Evolutionary conservation across 768 basidiomycete species (phyloP).

Genomic region (Naganishia friedmannii): DNA sequence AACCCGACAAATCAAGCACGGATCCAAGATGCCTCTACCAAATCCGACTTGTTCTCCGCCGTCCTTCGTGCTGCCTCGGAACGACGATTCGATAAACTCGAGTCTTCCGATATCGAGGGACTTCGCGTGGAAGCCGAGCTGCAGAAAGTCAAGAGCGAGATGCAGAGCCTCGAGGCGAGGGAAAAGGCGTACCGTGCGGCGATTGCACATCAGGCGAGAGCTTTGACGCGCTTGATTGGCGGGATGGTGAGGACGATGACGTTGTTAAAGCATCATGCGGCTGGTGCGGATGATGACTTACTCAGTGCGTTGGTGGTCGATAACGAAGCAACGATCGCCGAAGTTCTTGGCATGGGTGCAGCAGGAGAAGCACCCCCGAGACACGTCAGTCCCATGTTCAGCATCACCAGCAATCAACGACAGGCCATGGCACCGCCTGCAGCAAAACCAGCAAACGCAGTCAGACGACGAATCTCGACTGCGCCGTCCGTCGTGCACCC

Average conservation of each 20-base stretch:
- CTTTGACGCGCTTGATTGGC: conserved; percentile 20
- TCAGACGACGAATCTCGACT: conserved; percentile 9
- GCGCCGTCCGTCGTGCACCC: conserved; percentile 13
- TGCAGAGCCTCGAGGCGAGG: conserved; percentile 33
- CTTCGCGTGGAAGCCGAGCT: conserved; percentile 33
- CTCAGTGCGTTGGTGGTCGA: conserved; percentile 5
- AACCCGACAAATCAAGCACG: conserved; percentile 34
- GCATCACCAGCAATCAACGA: not conserved
- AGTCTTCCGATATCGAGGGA: conserved; percentile 31
- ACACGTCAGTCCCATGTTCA: conserved; percentile 21
- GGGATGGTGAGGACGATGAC: conserved; percentile 26
- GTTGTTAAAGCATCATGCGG: conserved; percentile 6
- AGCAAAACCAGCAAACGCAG: not conserved
- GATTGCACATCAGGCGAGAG: conserved; percentile 29
- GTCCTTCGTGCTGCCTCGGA: conserved; percentile 35
- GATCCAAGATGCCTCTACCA: conserved; percentile 28
- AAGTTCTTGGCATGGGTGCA: conserved; percentile 17
- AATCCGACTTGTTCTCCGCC: conserved; percentile 35
- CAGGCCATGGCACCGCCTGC: not conserved
- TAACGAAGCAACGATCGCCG: conserved; percentile 2
- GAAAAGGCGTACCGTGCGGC: conserved; percentile 35
- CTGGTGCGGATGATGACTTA: not conserved
- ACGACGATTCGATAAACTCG: conserved; percentile 34
- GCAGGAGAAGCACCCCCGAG: conserved; percentile 18
- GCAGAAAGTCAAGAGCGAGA: conserved; percentile 31